Base-by-base conservation (phyloP, 2,329 filamentous ascomycete species). In the Tolypocladium capitatum region DNA sequence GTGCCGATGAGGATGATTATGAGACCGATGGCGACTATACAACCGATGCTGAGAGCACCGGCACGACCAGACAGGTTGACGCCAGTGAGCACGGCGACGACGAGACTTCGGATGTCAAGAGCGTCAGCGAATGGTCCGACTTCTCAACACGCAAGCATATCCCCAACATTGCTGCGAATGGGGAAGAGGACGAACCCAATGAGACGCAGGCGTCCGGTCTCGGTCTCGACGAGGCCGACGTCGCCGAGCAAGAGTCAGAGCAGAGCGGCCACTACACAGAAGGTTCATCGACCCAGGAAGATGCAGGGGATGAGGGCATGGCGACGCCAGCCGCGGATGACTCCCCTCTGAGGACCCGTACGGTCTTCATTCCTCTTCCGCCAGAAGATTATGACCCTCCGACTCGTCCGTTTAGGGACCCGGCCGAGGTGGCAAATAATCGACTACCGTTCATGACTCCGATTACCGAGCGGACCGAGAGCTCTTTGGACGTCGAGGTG, bases 361-460 rank as follows among this genome's bases (percentile, higher is more conserved):
- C 76, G 2, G 69, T 71, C n/a, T 95, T 86, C 58, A 75, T 92
- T 18, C 86, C 87, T 1, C 74, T 91, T 33, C 84, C 85, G 1
- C 89, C 89, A 0, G 87, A 94, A 60, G 87, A 94, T 63, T 94
- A 89, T 62, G 81, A 90, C 55, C 80, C 86, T 41, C 84, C 87
- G 18, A 84, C 77, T 48, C 77, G 83, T 43, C 85, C 86, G 49
- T 95, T 84, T 73, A 82, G 89, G 60, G 86, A 95, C 64, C 80
- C 87, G 60, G 76, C 70, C 33, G 77, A 89, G 62, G 75, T 83
- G 64, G 88, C 89, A 50, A 94, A 96, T 59, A 95, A 90, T 65
- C 83, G 90, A 47, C 73, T 97, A 10, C 92, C 91, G 3, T 98
- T 97, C 63, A 97, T 98, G 92, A 98, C 92, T 0, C 92, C 92